Evolutionary conservation across 805 yeast genomes (phyloP).

Genomic region (Candida nemodendra): DNA sequence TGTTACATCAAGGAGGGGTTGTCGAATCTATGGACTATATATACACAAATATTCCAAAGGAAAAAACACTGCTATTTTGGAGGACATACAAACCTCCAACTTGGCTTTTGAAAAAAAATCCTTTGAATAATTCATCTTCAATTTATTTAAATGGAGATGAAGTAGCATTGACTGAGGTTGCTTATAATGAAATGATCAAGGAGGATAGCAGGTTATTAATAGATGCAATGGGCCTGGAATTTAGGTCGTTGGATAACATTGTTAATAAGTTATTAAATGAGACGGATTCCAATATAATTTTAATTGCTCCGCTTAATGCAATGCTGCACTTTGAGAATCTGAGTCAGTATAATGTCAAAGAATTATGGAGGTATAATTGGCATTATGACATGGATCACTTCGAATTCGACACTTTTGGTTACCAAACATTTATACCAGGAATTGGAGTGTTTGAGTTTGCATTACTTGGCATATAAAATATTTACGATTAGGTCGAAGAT

Average conservation of each 20-base stretch:
- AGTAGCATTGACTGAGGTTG: constrained; percentile 21
- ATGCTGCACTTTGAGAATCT: constrained; percentile 16
- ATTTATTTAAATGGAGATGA: constrained; percentile 22
- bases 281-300: constrained; percentile 7
- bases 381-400: constrained; percentile 79
- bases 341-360: constrained; percentile 8
- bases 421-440: constrained; percentile 57
- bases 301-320: constrained; percentile 32
- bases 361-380: constrained; percentile 37
- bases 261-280: constrained; percentile 4
- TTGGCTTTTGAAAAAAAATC: constrained; percentile 52
- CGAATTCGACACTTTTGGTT: constrained; percentile 43
- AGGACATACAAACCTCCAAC: constrained; percentile 91
- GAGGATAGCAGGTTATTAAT: constrained; percentile 31
- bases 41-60: constrained; percentile 16
- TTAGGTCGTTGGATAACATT: constrained; percentile 20
- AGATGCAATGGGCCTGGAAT: constrained; percentile 48
- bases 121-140: background rate
- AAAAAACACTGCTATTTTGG: constrained; percentile 75
- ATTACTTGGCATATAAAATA: too few relatives aligned
- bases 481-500: too few relatives aligned
- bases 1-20: constrained; percentile 88
- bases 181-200: constrained; percentile 6
- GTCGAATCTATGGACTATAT: constrained; percentile 57
- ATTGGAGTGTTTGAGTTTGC: constrained; percentile 48